Evolutionary conservation across 768 basidiomycete genomes (phyloP).

Genomic region (Russula abietina): DNA sequence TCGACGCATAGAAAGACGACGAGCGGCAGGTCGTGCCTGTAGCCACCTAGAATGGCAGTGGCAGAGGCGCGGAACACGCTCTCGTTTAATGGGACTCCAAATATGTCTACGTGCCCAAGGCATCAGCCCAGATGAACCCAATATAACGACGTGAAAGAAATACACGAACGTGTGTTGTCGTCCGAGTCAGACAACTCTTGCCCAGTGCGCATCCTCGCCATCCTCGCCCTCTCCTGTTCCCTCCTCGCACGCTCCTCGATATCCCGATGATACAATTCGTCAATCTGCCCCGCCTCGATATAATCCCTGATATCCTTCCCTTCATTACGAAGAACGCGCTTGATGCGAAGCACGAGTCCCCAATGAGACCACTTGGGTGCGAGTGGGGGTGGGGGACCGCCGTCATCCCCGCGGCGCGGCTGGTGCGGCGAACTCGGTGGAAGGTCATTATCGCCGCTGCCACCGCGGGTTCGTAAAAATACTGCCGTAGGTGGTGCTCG

Average conservation of each 20-base stretch:
- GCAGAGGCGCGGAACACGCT: slow-evolving; percentile 33
- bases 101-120: slow-evolving; percentile 29
- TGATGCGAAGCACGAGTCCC: slow-evolving; percentile 18
- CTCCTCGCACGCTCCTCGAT: slow-evolving; percentile 20
- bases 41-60: slow-evolving; percentile 34
- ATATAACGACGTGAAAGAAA: neutral
- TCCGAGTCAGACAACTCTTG: slow-evolving; percentile 1
- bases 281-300: slow-evolving; percentile 14
- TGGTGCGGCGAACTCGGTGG: slow-evolving; percentile 20
- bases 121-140: neutral
- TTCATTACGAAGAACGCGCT: slow-evolving; percentile 13
- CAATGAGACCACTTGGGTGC: slow-evolving; percentile 21
- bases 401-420: slow-evolving; percentile 1
- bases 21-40: slow-evolving; percentile 36
- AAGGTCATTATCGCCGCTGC: neutral
- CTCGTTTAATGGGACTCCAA: slow-evolving; percentile 35
- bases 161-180: slow-evolving; percentile 7
- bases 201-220: slow-evolving; percentile 13
- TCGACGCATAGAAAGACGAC: slow-evolving; percentile 41
- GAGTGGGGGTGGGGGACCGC: slow-evolving; percentile 4
- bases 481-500: neutral
- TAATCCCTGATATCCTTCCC: slow-evolving; percentile 22
- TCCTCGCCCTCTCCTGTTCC: slow-evolving; percentile 13
- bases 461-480: slow-evolving; percentile 1
- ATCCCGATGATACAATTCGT: slow-evolving; percentile 14